Conservation (phyloP, 2,329 filamentous ascomycete species). For the Pleurostoma richardsiae region DNA sequence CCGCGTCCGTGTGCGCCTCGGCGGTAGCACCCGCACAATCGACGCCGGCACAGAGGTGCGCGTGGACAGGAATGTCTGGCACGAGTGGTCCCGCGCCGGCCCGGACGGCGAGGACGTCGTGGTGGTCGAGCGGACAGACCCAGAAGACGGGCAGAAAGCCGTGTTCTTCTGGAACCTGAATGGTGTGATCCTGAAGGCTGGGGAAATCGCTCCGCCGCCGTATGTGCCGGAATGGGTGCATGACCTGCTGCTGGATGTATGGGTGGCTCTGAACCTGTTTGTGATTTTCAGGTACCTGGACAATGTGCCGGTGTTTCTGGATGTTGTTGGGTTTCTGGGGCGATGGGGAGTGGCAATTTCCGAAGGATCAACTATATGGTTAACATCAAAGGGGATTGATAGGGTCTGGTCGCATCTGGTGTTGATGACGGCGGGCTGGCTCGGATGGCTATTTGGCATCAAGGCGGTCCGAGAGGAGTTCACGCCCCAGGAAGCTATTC, state of each 20-base stretch:
- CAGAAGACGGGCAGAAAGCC: slow-evolving; percentile 36
- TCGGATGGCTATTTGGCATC: slow-evolving; percentile 5
- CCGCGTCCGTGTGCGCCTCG: slow-evolving; percentile 19
- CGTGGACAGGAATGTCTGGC: slow-evolving; percentile 29
- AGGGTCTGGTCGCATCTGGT: slow-evolving; percentile 2
- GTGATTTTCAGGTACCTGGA: slow-evolving; percentile 20
- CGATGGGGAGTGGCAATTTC: slow-evolving; percentile 11
- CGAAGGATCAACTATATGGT: slow-evolving; percentile 8
- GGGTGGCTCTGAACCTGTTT: slow-evolving; percentile 22
- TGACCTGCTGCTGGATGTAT: slow-evolving; percentile 14
- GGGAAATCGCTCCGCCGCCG: slow-evolving; percentile 1
- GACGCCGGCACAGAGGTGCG: slow-evolving; percentile 21
- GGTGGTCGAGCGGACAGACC: slow-evolving; percentile 41
- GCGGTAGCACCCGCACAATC: slow-evolving; percentile 10
- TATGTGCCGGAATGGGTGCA: slow-evolving; percentile 10
- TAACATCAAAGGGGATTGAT: slow-evolving; percentile 3
- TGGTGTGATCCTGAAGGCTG: slow-evolving; percentile 26
- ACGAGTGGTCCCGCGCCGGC: slow-evolving; percentile 40
- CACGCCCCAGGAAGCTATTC: slow-evolving; percentile 3
- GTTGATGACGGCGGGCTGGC: neutral
- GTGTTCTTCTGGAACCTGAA: slow-evolving; percentile 47
- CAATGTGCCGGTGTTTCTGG: slow-evolving; percentile 21
- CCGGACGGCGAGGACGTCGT: slow-evolving; percentile 26
- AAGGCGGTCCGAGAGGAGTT: slow-evolving; percentile 6
- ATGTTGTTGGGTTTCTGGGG: slow-evolving; percentile 17